Conservation (phyloP, 129 eudicot genomes). For the Ambrosia trifida region DNA sequence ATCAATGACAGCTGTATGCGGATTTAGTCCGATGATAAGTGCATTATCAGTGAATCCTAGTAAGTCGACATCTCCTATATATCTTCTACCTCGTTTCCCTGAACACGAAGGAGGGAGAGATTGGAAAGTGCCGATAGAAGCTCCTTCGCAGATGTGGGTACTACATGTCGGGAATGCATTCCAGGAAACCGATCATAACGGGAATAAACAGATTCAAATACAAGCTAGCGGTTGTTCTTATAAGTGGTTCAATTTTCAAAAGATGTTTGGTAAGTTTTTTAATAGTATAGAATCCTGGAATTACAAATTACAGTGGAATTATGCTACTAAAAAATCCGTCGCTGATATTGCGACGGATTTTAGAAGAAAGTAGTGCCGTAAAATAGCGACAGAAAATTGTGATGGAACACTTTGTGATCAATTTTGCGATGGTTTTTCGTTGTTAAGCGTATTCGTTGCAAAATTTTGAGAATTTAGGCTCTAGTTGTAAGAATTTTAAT, state of each 20-base stretch:
- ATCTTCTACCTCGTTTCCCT: conserved; percentile 73
- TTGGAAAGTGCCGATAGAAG: conserved; percentile 82
- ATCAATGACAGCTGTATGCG: conserved; percentile 84
- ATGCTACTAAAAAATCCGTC: neutral
- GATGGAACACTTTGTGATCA: neutral
- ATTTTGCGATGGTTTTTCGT: neutral
- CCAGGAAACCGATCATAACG: conserved; percentile 52
- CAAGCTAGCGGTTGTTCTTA: conserved; percentile 88
- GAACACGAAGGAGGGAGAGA: conserved; percentile 36
- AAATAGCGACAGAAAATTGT: neutral
- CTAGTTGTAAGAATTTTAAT: too few species aligned
- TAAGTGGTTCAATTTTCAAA: conserved; percentile 92
- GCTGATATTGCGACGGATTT: too few species aligned
- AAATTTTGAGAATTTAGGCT: too few species aligned
- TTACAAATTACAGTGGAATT: neutral
- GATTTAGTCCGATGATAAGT: conserved; percentile 87
- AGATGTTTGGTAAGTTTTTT: conserved; percentile 72
- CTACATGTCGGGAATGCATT: conserved; percentile 86
- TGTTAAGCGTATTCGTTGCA: neutral
- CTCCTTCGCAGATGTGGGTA: conserved; percentile 88
- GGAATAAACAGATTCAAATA: conserved; percentile 55
- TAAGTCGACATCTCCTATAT: conserved; percentile 85
- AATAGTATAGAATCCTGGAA: neutral
- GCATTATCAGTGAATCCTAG: conserved; percentile 78
- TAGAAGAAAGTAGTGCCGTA: too few species aligned